Conservation (phyloP, 352 stramenopile species). For the Phytophthora meadii region DNA sequence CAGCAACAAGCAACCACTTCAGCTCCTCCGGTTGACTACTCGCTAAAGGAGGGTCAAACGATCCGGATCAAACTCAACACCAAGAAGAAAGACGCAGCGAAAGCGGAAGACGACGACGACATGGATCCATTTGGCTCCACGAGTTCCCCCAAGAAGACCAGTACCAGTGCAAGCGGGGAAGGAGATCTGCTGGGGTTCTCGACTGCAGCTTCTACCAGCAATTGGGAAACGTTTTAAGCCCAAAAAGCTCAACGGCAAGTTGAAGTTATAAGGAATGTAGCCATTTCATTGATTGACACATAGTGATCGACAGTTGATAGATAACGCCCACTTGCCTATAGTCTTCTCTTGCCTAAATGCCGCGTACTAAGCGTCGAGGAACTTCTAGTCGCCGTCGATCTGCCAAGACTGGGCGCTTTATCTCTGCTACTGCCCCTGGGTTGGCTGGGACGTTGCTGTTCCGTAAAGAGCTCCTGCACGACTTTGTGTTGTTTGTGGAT, state of each 20-base stretch:
- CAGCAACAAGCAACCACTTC: conserved; percentile 44
- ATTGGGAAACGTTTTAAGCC: conserved; percentile 67
- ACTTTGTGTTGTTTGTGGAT: conserved; percentile 29
- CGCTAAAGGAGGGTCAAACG: conserved; percentile 92
- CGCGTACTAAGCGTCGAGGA: conserved; percentile 4
- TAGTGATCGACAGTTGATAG: not conserved
- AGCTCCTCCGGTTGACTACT: conserved; percentile 84
- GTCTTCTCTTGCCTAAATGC: conserved; percentile 2
- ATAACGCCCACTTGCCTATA: too few species aligned
- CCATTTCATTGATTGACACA: conserved; percentile 13
- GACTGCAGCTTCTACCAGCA: conserved; percentile 37
- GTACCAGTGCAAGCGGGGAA: conserved; percentile 17
- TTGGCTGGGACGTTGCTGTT: conserved; percentile 25
- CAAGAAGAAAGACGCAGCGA: conserved; percentile 55
- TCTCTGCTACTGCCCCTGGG: not conserved
- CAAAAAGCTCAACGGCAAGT: conserved; percentile 1
- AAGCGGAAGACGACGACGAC: conserved; percentile 44
- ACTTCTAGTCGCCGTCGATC: conserved; percentile 15
- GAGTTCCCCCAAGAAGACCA: conserved; percentile 33
- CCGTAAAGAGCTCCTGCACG: conserved; percentile 28
- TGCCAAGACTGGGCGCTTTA: conserved; percentile 21
- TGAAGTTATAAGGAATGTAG: conserved; percentile 7
- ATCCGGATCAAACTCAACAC: conserved; percentile 90
- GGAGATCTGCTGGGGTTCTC: conserved; percentile 51
- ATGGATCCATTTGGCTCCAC: conserved; percentile 29